Conservation (phyloP, 2,329 filamentous ascomycete species). For the Botrytis byssoidea region DNA sequence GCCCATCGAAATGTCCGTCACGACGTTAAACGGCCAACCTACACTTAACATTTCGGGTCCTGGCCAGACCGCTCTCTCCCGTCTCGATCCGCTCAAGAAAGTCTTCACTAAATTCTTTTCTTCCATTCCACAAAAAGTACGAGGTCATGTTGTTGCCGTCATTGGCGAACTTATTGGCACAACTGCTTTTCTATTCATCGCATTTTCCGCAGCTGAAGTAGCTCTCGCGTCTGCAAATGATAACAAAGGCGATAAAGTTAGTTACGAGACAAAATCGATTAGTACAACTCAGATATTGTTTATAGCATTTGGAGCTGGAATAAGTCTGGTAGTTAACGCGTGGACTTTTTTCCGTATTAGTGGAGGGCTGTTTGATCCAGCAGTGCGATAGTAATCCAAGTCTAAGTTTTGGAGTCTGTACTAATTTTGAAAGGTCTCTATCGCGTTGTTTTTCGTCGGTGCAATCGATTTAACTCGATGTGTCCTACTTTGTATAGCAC, state of each 20-base stretch:
- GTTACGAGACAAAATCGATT: conserved; percentile 17
- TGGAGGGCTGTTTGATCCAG: conserved; percentile 52
- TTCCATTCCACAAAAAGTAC: conserved; percentile 27
- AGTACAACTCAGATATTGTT: conserved; percentile 37
- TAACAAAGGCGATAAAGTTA: conserved; percentile 19
- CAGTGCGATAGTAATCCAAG: conserved; percentile 37
- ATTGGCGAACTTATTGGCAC: conserved; percentile 53
- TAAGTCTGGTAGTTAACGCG: conserved; percentile 47
- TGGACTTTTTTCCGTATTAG: conserved; percentile 55
- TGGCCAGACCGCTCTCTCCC: conserved; percentile 24
- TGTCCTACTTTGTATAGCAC: conserved; percentile 37
- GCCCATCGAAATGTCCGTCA: conserved; percentile 20
- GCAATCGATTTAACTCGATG: conserved; percentile 40
- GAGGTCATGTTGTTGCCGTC: conserved; percentile 48
- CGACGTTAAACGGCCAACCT: conserved; percentile 22
- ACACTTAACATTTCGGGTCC: conserved; percentile 27
- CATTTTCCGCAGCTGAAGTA: conserved; percentile 34
- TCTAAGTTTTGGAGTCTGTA: background rate
- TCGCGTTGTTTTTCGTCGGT: conserved; percentile 42
- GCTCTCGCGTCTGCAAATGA: conserved; percentile 35
- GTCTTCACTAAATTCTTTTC: conserved; percentile 27
- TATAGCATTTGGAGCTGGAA: conserved; percentile 29
- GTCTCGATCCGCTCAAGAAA: conserved; percentile 28
- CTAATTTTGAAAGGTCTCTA: conserved; percentile 36
- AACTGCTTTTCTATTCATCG: conserved; percentile 41